Conservation (phyloP, 768 basidiomycete species). For the Phallus indusiatus region DNA sequence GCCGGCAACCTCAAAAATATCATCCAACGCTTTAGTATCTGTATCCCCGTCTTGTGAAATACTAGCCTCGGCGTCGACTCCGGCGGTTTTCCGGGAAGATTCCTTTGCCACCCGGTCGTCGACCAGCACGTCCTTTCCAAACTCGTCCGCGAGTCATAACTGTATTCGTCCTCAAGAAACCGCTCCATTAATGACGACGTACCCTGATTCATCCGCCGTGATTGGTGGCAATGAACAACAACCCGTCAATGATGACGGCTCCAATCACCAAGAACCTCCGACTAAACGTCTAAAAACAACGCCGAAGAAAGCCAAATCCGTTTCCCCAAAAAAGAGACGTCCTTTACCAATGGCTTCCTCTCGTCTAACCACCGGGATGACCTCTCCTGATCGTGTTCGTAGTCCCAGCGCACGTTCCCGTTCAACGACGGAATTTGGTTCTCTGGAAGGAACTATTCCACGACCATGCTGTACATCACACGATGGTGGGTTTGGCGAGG, state of each 20-base stretch:
- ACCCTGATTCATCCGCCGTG: neutral
- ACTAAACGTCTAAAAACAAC: conserved; percentile 6
- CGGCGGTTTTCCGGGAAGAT: neutral
- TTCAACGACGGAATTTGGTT: conserved; percentile 46
- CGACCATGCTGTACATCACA: conserved; percentile 44
- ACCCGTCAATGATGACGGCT: neutral
- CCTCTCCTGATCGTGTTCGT: conserved; percentile 1
- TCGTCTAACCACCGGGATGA: neutral
- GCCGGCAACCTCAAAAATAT: conserved; percentile 1
- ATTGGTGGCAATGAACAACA: neutral
- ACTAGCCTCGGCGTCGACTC: neutral
- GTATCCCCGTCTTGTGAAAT: neutral
- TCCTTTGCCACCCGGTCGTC: neutral
- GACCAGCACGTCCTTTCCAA: neutral
- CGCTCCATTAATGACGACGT: neutral
- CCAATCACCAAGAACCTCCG: neutral
- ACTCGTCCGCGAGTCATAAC: neutral
- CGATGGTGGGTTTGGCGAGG: conserved; percentile 41
- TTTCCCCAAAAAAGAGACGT: conserved; percentile 1
- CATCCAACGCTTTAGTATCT: neutral
- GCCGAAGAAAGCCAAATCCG: neutral
- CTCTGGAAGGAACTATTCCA: conserved; percentile 26
- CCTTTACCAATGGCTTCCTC: neutral
- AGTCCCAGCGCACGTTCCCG: conserved; percentile 36
- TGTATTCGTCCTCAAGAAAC: neutral